Percentiles rank a stretch among this genome's conserved stretches.
Conservation (phyloP, 768 basidiomycete genomes). For the Agaricus sinodeliciosus region DNA sequence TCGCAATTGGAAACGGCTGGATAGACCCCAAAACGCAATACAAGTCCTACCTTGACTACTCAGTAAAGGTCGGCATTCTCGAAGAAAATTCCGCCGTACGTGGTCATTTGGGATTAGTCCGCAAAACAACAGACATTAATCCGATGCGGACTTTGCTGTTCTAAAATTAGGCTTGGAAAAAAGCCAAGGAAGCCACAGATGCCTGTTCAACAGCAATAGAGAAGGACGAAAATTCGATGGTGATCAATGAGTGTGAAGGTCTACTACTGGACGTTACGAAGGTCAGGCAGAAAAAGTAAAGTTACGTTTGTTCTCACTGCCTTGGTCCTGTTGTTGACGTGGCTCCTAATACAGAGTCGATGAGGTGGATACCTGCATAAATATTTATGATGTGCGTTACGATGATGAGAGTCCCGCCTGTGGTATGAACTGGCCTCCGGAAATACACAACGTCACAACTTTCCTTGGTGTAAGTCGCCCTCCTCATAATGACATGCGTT, state of each 20-base stretch:
- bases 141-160: no score
- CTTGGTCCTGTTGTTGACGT: not conserved
- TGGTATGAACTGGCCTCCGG: constrained; percentile 97
- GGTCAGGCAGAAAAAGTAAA: constrained; percentile 34
- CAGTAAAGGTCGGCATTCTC: constrained; percentile 70
- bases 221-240: constrained; percentile 47
- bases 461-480: constrained; percentile 72
- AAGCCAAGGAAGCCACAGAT: constrained; percentile 49
- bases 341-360: constrained; percentile 42
- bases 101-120: constrained; percentile 9
- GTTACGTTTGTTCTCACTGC: not conserved
- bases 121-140: not conserved
- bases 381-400: constrained; percentile 92
- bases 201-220: constrained; percentile 46
- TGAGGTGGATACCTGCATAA: constrained; percentile 73
- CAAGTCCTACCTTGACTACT: constrained; percentile 83
- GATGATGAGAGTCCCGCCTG: constrained; percentile 82
- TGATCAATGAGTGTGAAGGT: constrained; percentile 48
- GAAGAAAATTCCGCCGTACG: constrained; percentile 64
- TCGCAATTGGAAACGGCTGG: constrained; percentile 98
- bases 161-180: constrained; percentile 50
- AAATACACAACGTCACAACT: constrained; percentile 63
- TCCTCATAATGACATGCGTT: not conserved
- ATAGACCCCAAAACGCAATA: constrained; percentile 89
- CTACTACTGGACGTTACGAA: constrained; percentile 43